Conservation (phyloP, 768 basidiomycete species). For the Leucocoprinus sp. region DNA sequence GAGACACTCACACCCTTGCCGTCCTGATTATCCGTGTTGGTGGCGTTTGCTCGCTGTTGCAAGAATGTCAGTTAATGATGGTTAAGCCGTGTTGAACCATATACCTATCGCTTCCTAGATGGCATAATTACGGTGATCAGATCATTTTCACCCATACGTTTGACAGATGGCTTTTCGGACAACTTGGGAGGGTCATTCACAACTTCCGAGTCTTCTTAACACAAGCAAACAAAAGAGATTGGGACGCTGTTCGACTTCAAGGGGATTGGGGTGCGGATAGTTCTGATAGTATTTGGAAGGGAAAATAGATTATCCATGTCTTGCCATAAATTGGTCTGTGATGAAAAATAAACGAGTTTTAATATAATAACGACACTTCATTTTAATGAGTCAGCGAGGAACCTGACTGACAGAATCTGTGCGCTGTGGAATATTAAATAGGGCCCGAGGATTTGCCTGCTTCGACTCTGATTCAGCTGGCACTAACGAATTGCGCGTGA, state of each 20-base stretch:
- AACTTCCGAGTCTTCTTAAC: not conserved
- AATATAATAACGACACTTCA: not conserved
- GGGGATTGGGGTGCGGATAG: constrained; percentile 8
- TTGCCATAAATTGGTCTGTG: not conserved
- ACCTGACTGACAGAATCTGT: not conserved
- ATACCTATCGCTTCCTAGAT: constrained; percentile 6
- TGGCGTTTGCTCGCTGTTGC: not conserved
- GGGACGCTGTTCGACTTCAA: not conserved
- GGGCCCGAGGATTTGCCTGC: not conserved
- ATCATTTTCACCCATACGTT: not conserved
- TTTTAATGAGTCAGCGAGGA: not conserved
- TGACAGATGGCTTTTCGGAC: not conserved
- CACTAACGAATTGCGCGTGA: constrained; percentile 32
- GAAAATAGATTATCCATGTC: not conserved
- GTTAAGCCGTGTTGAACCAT: not conserved
- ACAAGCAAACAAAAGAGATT: constrained; percentile 3
- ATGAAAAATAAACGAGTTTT: not conserved
- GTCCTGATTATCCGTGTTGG: constrained; percentile 3
- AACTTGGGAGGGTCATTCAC: not conserved
- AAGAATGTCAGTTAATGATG: not conserved
- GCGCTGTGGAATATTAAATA: not conserved
- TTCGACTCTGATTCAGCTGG: constrained; percentile 20
- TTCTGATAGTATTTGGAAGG: constrained; percentile 5
- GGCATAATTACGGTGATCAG: not conserved
- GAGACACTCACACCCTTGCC: not conserved